Base-by-base conservation (phyloP, 768 basidiomycete species). In the Russula foetens region DNA sequence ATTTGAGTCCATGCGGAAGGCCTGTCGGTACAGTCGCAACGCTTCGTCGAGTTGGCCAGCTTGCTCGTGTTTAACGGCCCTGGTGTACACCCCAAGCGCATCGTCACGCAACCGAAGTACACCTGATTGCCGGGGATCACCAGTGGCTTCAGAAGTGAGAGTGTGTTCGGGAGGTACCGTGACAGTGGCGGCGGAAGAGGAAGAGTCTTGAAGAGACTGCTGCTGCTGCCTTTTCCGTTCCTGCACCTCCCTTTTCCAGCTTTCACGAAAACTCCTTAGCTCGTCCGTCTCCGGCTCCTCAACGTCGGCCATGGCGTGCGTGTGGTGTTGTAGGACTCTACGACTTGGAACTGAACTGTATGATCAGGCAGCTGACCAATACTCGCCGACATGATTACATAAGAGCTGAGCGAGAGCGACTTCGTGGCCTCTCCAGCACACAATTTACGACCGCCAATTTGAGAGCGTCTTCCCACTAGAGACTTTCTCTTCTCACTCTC, bases 21-120 rank as follows among this genome's bases (percentile, higher is more conserved):
- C 90, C 62, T 83, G 81, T 11, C 90, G 84, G 67, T 96, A 97
- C 8, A 92, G 73, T 26, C 72, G 68, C 11, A 93, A 72, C 12
- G 93, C 93, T 35, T 86, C 82, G 64, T 93, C 88, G 51, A 92
- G 75, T 60, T 87, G 75, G 41, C 91, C 84, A 46, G 73, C 74
- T 69, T 90, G 87, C 71, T 97, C 93, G 48, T 81, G 76, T 41
- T 82, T 77, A 31, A 92, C 79, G 9, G 93, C 93, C 21, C 73
- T 77, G 29, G 79, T 73, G 70, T 96, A 97, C 14, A 85, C 66
- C 9, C 80, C 79, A 47, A 92, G 73, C 5, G 90, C 90, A 49
- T 69, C 74, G 45, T 70, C 68, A 29, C 82, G 73, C 21, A 46
- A 39, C 45, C 28, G 64, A 3, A 46, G 44, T 62, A 38, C 51